Percentiles rank a stretch among this genome's conserved stretches.
These are phyloP conservation scores for Globisporangium echinulatum DNA, from an alignment of 352 stramenopile species.

Conservation along the genomic window DNA sequence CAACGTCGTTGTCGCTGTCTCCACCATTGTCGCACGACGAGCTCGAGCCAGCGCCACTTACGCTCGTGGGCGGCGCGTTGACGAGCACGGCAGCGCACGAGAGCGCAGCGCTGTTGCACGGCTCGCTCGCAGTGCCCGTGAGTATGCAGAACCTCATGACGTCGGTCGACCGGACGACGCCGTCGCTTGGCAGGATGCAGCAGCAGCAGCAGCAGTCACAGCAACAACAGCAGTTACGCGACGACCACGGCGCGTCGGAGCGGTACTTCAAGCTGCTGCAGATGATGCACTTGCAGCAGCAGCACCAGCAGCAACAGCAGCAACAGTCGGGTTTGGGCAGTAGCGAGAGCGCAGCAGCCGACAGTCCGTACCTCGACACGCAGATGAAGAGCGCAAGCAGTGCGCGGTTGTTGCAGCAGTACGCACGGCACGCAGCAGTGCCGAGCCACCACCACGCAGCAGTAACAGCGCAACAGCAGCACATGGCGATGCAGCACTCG, in stretches of 20 bases:
- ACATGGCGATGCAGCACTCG: slow-evolving; percentile 50
- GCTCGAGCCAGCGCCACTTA: slow-evolving; percentile 11
- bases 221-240: slow-evolving; percentile 25
- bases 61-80: neutral
- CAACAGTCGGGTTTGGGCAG: slow-evolving; percentile 18
- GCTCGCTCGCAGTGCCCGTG: slow-evolving; percentile 1
- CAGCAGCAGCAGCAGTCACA: slow-evolving; percentile 32
- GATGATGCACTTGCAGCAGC: slow-evolving; percentile 81
- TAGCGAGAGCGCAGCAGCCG: slow-evolving; percentile 16
- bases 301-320: slow-evolving; percentile 64
- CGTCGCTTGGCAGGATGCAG: slow-evolving; percentile 24
- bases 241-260: slow-evolving; percentile 48
- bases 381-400: slow-evolving; percentile 35
- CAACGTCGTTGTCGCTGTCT: slow-evolving; percentile 9
- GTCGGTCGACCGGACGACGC: slow-evolving; percentile 9
- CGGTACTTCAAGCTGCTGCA: slow-evolving; percentile 82
- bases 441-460: slow-evolving; percentile 15
- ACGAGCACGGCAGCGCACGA: slow-evolving; percentile 1
- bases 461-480: slow-evolving; percentile 20
- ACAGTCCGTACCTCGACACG: slow-evolving; percentile 44
- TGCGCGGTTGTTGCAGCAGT: slow-evolving; percentile 37
- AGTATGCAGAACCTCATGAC: slow-evolving; percentile 8
- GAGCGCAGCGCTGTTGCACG: neutral
- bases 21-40: neutral
- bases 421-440: slow-evolving; percentile 18